Evolutionary conservation across 176 grass and related monocot genomes (phyloP).

Genomic region (Musa troglodytarum): DNA sequence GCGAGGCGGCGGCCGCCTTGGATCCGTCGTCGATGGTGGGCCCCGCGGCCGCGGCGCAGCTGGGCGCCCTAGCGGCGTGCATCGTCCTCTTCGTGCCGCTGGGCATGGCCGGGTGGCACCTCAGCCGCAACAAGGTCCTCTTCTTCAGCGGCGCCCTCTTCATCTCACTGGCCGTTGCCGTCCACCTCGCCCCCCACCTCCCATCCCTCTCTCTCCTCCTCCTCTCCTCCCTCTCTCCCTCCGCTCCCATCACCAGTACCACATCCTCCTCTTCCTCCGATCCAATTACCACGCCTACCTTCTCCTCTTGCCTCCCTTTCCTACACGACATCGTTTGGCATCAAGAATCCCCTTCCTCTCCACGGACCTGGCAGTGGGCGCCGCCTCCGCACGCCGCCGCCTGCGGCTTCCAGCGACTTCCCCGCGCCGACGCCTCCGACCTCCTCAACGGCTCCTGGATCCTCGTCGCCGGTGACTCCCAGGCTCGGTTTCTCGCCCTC

Average conservation of each 20-base stretch:
- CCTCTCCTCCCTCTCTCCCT: constrained; percentile 33
- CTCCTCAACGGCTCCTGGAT: constrained; percentile 32
- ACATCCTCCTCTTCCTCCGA: constrained; percentile 30
- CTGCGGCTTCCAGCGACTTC: constrained; percentile 19
- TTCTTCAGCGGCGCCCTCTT: constrained; percentile 94
- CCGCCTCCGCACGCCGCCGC: background rate
- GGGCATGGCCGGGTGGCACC: constrained; percentile 88
- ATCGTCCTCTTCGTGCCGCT: constrained; percentile 92
- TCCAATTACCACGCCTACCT: background rate
- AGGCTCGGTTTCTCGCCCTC: constrained; percentile 21
- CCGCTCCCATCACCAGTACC: background rate
- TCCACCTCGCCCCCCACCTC: constrained; percentile 78
- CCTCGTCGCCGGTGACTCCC: constrained; percentile 31
- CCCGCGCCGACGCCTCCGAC: constrained; percentile 19
- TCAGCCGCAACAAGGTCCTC: constrained; percentile 96
- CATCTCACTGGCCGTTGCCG: constrained; percentile 82
- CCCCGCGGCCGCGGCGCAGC: constrained; percentile 35
- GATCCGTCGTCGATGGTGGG: constrained; percentile 13
- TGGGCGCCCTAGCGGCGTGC: constrained; percentile 67
- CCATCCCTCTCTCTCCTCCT: constrained; percentile 60
- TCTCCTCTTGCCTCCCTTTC: constrained; percentile 48
- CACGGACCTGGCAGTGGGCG: background rate
- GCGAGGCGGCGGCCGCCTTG: constrained; percentile 8
- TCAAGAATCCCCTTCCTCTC: background rate
- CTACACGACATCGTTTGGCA: constrained; percentile 62